A percentile compares a stretch with the other conserved stretches of the same genome.
These are phyloP conservation scores for Naganishia friedmannii DNA, from an alignment of 768 basidiomycete species.

Conservation along the genomic window DNA sequence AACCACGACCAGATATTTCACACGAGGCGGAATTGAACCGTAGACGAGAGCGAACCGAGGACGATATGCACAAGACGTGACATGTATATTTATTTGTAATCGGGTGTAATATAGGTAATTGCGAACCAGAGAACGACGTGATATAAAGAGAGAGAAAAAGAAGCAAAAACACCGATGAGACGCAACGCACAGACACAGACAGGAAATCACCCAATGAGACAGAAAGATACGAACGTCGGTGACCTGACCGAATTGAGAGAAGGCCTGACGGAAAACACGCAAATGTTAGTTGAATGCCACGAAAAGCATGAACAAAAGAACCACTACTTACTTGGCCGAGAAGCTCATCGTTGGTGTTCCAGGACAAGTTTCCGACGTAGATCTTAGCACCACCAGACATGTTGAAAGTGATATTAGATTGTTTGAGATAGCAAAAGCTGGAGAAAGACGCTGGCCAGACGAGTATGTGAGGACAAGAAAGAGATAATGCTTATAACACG, in stretches of 20 bases:
- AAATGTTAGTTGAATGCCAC: background rate
- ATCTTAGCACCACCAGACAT: constrained; percentile 45
- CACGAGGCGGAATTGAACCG: background rate
- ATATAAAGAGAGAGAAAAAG: background rate
- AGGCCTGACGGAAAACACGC: constrained; percentile 62
- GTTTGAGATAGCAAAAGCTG: constrained; percentile 5
- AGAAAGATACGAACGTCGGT: constrained; percentile 75
- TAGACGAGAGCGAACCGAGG: constrained; percentile 19
- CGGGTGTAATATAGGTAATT: constrained; percentile 25
- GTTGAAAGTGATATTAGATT: constrained; percentile 32
- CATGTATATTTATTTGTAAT: constrained; percentile 12
- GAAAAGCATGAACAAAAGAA: constrained; percentile 35
- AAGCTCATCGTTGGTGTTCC: constrained; percentile 79
- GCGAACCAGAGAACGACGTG: constrained; percentile 20
- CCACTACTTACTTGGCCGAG: constrained; percentile 55
- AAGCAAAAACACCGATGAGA: constrained; percentile 28
- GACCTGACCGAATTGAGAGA: constrained; percentile 75
- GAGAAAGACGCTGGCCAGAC: background rate
- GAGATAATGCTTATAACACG: background rate
- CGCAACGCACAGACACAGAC: constrained; percentile 14
- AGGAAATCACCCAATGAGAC: constrained; percentile 16
- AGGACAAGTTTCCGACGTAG: constrained; percentile 53
- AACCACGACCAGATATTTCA: constrained; percentile 8
- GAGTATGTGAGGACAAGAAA: background rate
- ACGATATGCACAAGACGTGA: constrained; percentile 22